Conservation (phyloP, 1,284 basidiomycete genomes). For the Sparassis latifolia region DNA sequence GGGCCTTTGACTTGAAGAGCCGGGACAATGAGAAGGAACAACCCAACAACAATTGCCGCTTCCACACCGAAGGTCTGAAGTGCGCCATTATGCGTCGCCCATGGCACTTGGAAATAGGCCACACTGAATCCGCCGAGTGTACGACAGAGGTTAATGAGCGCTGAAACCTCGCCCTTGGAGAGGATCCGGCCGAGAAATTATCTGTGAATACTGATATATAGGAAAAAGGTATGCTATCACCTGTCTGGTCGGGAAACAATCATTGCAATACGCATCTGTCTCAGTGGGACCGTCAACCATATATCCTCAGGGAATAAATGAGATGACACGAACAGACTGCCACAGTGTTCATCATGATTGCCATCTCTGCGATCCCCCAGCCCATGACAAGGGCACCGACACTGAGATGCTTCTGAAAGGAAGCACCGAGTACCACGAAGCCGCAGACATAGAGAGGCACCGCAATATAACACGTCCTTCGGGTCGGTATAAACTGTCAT, state of each 20-base stretch:
- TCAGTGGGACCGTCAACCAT: neutral
- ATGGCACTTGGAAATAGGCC: slow-evolving; percentile 58
- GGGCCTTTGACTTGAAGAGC: slow-evolving; percentile 42
- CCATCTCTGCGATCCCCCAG: slow-evolving; percentile 58
- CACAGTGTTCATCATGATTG: slow-evolving; percentile 61
- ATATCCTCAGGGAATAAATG: neutral
- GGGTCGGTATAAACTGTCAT: neutral
- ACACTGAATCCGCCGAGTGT: slow-evolving; percentile 58
- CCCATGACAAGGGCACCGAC: slow-evolving; percentile 54
- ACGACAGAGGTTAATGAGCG: slow-evolving; percentile 52
- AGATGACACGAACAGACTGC: slow-evolving; percentile 42
- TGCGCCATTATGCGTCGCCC: slow-evolving; percentile 49
- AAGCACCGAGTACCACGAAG: slow-evolving; percentile 52
- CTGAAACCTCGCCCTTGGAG: slow-evolving; percentile 48
- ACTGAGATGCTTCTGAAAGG: slow-evolving; percentile 51
- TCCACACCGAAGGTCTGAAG: slow-evolving; percentile 54
- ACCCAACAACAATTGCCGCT: slow-evolving; percentile 46
- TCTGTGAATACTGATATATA: neutral
- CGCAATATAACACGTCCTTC: slow-evolving; percentile 59
- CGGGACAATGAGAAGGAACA: slow-evolving; percentile 49
- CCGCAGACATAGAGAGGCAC: slow-evolving; percentile 58
- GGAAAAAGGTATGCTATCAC: slow-evolving; percentile 14
- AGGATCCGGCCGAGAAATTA: neutral
- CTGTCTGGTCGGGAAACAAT: slow-evolving; percentile 45
- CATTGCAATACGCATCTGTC: slow-evolving; percentile 45